phyloP scores from a whole-genome alignment of 2,329 filamentous ascomycete species.

The Fusarium temperatum region DNA sequence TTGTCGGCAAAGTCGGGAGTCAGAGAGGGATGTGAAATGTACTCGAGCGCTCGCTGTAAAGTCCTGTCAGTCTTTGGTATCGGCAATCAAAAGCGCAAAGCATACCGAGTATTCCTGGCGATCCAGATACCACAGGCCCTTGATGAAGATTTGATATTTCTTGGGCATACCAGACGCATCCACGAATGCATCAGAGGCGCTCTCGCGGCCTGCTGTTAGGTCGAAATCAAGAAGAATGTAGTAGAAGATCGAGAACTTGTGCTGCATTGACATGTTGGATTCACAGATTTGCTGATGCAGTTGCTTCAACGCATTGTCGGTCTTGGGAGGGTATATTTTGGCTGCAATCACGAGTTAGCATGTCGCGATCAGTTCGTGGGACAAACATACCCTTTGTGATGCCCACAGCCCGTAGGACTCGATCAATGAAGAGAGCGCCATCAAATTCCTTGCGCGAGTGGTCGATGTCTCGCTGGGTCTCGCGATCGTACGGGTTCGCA shows the following conservation, averaged over 20 bases:
- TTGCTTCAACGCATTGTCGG: constrained; percentile 71
- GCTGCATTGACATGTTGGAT: constrained; percentile 71
- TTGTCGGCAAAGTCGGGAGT: constrained; percentile 85
- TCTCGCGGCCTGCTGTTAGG: constrained; percentile 58
- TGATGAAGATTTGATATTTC: constrained; percentile 83
- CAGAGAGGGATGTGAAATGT: constrained; percentile 81
- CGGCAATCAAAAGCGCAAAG: background rate
- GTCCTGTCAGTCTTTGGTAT: background rate
- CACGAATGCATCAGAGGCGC: constrained; percentile 67
- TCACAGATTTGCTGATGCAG: constrained; percentile 77
- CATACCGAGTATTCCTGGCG: constrained; percentile 71
- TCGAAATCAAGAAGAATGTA: constrained; percentile 84
- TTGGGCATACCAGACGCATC: constrained; percentile 71
- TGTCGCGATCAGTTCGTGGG: fast-evolving
- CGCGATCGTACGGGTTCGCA: constrained; percentile 69
- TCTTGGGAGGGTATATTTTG: constrained; percentile 78
- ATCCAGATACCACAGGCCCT: constrained; percentile 84
- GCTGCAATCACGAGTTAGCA: constrained; percentile 48
- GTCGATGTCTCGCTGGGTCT: constrained; percentile 69
- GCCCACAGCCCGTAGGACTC: constrained; percentile 74
- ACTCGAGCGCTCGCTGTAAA: constrained; percentile 71
- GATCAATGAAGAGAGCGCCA: constrained; percentile 81
- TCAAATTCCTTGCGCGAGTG: constrained; percentile 72
- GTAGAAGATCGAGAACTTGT: constrained; percentile 85
- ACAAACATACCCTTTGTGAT: constrained; percentile 70